These are phyloP conservation scores for Trametopsis cervina DNA, from an alignment of 768 basidiomycete genomes.

Conservation along the genomic window DNA sequence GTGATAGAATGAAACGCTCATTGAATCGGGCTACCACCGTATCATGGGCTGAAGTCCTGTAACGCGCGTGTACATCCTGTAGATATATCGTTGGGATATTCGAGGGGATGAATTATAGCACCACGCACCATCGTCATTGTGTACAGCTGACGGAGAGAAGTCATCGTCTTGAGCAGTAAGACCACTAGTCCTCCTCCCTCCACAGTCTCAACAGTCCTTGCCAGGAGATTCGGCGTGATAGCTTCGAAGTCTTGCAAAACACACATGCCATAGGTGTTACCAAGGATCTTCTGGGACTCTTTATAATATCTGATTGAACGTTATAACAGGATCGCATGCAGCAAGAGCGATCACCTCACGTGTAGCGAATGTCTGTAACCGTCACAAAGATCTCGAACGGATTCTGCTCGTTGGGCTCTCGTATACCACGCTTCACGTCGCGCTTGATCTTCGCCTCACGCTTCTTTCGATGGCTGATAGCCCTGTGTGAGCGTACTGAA, in stretches of 20 bases:
- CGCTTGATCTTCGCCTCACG: constrained; percentile 95
- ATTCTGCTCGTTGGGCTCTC: constrained; percentile 92
- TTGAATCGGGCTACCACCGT: constrained; percentile 93
- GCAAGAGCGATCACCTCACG: constrained; percentile 41
- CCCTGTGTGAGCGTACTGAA: no score
- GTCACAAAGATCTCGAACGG: constrained; percentile 98
- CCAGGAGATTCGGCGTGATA: constrained; percentile 93
- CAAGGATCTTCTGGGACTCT: constrained; percentile 93
- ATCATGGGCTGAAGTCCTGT: constrained; percentile 87
- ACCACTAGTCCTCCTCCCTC: constrained; percentile 92
- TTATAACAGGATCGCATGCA: background rate
- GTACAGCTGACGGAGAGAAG: constrained; percentile 88
- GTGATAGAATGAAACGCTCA: constrained; percentile 96
- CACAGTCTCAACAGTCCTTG: constrained; percentile 95
- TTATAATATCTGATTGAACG: constrained; percentile 68
- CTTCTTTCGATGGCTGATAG: constrained; percentile 84
- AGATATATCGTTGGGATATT: background rate
- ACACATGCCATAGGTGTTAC: constrained; percentile 97
- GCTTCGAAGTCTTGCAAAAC: constrained; percentile 98
- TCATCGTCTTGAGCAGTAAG: constrained; percentile 90
- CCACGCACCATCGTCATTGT: constrained; percentile 68
- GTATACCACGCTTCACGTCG: constrained; percentile 89
- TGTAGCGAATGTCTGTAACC: constrained; percentile 98
- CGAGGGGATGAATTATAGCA: background rate
- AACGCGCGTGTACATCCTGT: constrained; percentile 93